Evolutionary conservation across 495 filamentous ascomycete species (phyloP).

Genomic region (Aspergillus campestris): DNA sequence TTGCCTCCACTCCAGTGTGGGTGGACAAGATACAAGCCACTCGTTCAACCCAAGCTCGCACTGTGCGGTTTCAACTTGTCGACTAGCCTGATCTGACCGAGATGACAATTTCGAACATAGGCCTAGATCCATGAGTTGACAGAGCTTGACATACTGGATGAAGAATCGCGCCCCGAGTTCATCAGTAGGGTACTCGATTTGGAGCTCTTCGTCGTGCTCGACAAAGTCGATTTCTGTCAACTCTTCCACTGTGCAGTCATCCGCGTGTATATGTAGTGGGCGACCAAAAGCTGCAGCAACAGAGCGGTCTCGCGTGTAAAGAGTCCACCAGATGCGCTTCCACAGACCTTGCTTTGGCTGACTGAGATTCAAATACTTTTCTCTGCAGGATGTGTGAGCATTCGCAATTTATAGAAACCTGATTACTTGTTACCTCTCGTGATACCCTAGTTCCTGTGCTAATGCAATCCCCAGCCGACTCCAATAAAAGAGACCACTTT

Average conservation of each 20-base stretch:
- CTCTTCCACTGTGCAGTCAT: constrained; percentile 89
- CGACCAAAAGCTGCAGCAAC: constrained; percentile 15
- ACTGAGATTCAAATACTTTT: constrained; percentile 51
- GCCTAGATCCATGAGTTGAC: constrained; percentile 88
- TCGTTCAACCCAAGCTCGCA: constrained; percentile 86
- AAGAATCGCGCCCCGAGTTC: constrained; percentile 81
- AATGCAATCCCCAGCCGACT: constrained; percentile 83
- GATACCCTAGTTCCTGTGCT: constrained; percentile 51
- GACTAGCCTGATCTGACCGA: constrained; percentile 59
- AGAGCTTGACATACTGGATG: constrained; percentile 83
- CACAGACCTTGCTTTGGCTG: constrained; percentile 73
- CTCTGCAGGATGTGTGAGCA: neutral
- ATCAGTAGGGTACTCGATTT: constrained; percentile 60
- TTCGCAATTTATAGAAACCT: neutral
- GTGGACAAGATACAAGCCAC: constrained; percentile 83
- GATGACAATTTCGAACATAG: constrained; percentile 75
- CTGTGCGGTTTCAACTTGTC: constrained; percentile 69
- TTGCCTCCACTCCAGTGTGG: constrained; percentile 68
- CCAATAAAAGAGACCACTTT: constrained; percentile 87
- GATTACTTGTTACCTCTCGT: neutral
- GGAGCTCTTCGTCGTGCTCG: constrained; percentile 56
- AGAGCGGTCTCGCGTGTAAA: constrained; percentile 15
- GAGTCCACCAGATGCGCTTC: constrained; percentile 54
- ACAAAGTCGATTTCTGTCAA: constrained; percentile 78
- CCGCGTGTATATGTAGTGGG: constrained; percentile 57